phyloP scores from a whole-genome alignment of 139 green algal genomes.

The Chlamydomonas incerta region DNA sequence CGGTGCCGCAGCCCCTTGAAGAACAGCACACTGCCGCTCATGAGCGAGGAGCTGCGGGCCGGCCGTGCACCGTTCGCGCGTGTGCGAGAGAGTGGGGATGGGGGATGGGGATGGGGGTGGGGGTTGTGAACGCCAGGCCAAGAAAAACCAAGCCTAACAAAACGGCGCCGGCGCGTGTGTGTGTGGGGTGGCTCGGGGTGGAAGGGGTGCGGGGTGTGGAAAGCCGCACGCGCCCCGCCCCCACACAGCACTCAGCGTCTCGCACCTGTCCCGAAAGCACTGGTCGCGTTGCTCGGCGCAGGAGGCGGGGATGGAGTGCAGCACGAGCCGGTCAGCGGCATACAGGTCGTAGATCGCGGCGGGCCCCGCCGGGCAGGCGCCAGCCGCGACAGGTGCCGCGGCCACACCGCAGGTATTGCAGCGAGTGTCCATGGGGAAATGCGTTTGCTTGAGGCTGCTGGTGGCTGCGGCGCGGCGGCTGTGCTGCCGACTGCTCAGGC shows the following conservation, averaged over 20 bases:
- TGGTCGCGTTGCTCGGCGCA: background rate
- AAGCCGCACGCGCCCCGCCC: too few species aligned
- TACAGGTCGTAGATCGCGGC: slow-evolving; percentile 7
- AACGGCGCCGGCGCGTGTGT: too few species aligned
- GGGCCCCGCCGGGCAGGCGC: background rate
- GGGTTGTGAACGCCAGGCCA: background rate
- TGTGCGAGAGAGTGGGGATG: background rate
- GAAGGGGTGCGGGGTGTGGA: too few species aligned
- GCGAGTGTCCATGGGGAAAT: too few species aligned
- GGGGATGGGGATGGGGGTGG: background rate
- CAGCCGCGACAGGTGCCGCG: background rate
- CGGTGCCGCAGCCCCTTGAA: background rate
- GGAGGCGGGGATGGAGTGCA: slow-evolving; percentile 18
- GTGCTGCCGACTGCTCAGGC: too few species aligned
- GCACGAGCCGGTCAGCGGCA: background rate
- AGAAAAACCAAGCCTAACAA: too few species aligned
- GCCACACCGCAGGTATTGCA: background rate
- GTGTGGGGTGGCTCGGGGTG: too few species aligned
- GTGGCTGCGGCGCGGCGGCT: too few species aligned
- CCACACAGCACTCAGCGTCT: too few species aligned
- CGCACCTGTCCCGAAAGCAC: slow-evolving; percentile 29
- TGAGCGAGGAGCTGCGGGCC: background rate
- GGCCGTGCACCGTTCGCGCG: too few species aligned
- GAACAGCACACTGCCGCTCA: slow-evolving; percentile 27
- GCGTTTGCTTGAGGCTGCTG: too few species aligned